Base-by-base conservation (phyloP, 1,284 basidiomycete species). In the Ceratobasidium sp. region DNA sequence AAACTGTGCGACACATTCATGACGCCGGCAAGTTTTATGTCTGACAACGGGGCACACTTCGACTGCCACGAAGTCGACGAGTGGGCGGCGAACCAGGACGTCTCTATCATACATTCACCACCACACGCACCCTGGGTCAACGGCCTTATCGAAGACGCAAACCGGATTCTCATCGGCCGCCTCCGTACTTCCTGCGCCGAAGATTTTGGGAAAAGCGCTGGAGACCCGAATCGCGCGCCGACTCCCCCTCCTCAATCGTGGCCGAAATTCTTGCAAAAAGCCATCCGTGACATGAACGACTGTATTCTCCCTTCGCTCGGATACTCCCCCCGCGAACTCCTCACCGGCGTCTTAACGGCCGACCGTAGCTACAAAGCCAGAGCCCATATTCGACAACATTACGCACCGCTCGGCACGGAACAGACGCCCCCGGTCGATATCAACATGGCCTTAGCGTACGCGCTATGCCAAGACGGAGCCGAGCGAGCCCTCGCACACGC, bases 41-140 rank as follows among this genome's bases (percentile, higher is more conserved):
- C 76, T 0, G 79, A 82, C 33, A 75, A 78, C 0, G 78, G 81
- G 0, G 73, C 73, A 0, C 78, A 82, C 52, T 82, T 81, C 71
- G 73, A 78, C 29, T 78, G 78, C 69, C 59, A 76, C 0, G 74
- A 76, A 0, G 76, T 82, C 0, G 9, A 53, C 0, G 72, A 71
- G 1, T 77, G 75, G 56, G 81, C 79, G 53, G 59, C 73, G 5
- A 52, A 70, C 13, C 62, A 75, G 16, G 71, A 71, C 0, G 74
- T 74, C 1, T 66, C 73, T 2, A 68, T 72, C 3, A 72, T 77
- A 0, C 66, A 77, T 0, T 70, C 75, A 0, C 69, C 78, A 0
- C 76, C 78, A 13, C 81, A 82, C 66, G 76, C 80, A 6, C 78
- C 80, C 0, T 81, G 78, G 77, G 69, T 79, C 8, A 80, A 80